These are phyloP conservation scores for Coemansia sp. DNA, from an alignment of 192 early-diverging fungal species.

Conservation along the genomic window DNA sequence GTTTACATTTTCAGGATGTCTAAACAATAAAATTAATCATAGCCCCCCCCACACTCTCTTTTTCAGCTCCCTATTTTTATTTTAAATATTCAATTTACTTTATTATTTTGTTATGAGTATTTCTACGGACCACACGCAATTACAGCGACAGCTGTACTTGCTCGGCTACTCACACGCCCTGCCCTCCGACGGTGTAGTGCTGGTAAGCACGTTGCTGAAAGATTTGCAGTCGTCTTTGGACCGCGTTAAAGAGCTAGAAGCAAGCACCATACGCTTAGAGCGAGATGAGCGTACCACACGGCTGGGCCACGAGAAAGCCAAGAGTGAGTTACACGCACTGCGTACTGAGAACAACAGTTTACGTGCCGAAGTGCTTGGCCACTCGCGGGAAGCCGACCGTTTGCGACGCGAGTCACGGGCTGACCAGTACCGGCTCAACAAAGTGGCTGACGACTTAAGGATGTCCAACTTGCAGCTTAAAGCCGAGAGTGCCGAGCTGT, in stretches of 20 bases:
- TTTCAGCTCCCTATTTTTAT: background rate
- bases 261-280: constrained; percentile 16
- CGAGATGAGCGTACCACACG: constrained; percentile 45
- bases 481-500: constrained; percentile 31
- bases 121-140: constrained; percentile 25
- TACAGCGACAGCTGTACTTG: constrained; percentile 51
- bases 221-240: constrained; percentile 53
- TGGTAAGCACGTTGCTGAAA: constrained; percentile 36
- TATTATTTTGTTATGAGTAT: constrained; percentile 25
- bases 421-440: constrained; percentile 24
- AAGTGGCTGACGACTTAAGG: constrained; percentile 28
- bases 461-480: constrained; percentile 34
- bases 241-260: constrained; percentile 49
- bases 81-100: background rate
- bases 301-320: constrained; percentile 14
- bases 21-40: background rate
- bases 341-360: constrained; percentile 52
- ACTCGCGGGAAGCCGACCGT: constrained; percentile 35
- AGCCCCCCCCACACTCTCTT: too few relatives aligned
- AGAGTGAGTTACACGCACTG: constrained; percentile 27
- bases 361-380: constrained; percentile 38
- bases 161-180: constrained; percentile 49
- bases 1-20: background rate
- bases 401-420: constrained; percentile 30
- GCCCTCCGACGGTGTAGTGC: constrained; percentile 25